Evolutionary conservation across 2,329 filamentous ascomycete species (phyloP).

Genomic region (Paraconiothyrium brasiliense): DNA sequence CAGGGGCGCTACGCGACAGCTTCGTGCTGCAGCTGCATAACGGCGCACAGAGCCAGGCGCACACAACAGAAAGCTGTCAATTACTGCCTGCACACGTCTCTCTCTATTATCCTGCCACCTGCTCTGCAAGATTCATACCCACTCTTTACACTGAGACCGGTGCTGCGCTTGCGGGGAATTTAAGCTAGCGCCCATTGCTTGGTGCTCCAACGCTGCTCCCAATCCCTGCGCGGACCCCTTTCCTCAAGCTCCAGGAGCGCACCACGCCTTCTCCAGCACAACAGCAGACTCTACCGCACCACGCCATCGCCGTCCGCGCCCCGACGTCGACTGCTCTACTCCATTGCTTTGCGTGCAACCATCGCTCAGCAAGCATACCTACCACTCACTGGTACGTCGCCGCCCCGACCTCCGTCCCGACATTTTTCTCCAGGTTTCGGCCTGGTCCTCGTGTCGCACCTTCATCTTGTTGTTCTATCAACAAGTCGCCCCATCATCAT

Average conservation of each 20-base stretch:
- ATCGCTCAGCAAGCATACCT: slow-evolving; percentile 47
- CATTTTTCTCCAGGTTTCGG: slow-evolving; percentile 45
- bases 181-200: slow-evolving; percentile 41
- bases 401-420: slow-evolving; percentile 36
- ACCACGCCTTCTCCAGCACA: slow-evolving; percentile 21
- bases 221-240: slow-evolving; percentile 52
- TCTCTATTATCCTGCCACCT: slow-evolving; percentile 5
- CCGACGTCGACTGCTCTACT: slow-evolving; percentile 32
- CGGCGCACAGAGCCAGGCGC: slow-evolving; percentile 24
- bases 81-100: slow-evolving; percentile 28
- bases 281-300: slow-evolving; percentile 38
- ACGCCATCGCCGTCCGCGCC: slow-evolving; percentile 36
- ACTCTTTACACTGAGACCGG: slow-evolving; percentile 19
- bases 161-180: slow-evolving; percentile 39
- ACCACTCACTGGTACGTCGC: slow-evolving; percentile 49
- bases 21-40: slow-evolving; percentile 23
- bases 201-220: slow-evolving; percentile 41
- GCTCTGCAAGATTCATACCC: slow-evolving; percentile 18
- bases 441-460: slow-evolving; percentile 41
- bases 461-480: slow-evolving; percentile 38
- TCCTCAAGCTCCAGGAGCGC: slow-evolving; percentile 40
- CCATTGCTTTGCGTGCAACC: slow-evolving; percentile 46
- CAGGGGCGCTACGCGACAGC: slow-evolving; percentile 36
- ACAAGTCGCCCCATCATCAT: slow-evolving; percentile 27
- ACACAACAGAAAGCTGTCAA: slow-evolving; percentile 31